These are phyloP conservation scores for Rasamsonia emersonii DNA, from an alignment of 2,329 filamentous ascomycete species.

Conservation along the genomic window DNA sequence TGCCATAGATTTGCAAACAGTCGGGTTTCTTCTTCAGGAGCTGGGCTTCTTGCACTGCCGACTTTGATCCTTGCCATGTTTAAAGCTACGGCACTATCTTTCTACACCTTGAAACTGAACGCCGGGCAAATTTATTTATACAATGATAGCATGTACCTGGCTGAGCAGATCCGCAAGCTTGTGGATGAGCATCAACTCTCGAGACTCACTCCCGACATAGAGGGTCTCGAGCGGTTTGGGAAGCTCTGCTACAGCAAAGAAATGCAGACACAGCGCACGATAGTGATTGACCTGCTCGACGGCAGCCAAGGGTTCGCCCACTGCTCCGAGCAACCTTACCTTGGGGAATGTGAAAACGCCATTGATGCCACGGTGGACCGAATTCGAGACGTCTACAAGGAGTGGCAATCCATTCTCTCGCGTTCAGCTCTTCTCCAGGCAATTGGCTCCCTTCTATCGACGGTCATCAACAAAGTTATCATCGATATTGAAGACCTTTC, in stretches of 20 bases:
- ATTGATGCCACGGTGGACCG: slow-evolving; percentile 50
- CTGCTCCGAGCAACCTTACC: slow-evolving; percentile 52
- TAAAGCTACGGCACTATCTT: slow-evolving; percentile 39
- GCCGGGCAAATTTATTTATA: slow-evolving; percentile 57
- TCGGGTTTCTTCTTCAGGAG: slow-evolving; percentile 32
- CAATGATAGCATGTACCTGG: slow-evolving; percentile 54
- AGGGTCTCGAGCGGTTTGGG: slow-evolving; percentile 50
- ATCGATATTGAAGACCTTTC: slow-evolving; percentile 54
- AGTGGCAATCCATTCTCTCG: slow-evolving; percentile 52
- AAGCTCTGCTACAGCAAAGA: slow-evolving; percentile 54
- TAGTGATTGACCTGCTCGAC: slow-evolving; percentile 54
- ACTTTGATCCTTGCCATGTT: slow-evolving; percentile 43
- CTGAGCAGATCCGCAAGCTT: slow-evolving; percentile 44
- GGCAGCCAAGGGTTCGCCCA: slow-evolving; percentile 54
- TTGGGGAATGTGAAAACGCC: slow-evolving; percentile 52
- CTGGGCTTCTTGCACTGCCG: slow-evolving; percentile 37
- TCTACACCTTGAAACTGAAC: slow-evolving; percentile 35
- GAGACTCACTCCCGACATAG: slow-evolving; percentile 46
- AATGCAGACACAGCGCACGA: slow-evolving; percentile 57
- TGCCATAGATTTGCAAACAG: slow-evolving; percentile 22
- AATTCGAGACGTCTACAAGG: slow-evolving; percentile 46
- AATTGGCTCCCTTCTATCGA: slow-evolving; percentile 50
- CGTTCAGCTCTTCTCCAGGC: slow-evolving; percentile 54
- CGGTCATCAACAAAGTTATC: slow-evolving; percentile 51
- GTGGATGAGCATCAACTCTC: slow-evolving; percentile 39